phyloP scores from a whole-genome alignment of 768 basidiomycete species.

The Saitozyma podzolica region DNA sequence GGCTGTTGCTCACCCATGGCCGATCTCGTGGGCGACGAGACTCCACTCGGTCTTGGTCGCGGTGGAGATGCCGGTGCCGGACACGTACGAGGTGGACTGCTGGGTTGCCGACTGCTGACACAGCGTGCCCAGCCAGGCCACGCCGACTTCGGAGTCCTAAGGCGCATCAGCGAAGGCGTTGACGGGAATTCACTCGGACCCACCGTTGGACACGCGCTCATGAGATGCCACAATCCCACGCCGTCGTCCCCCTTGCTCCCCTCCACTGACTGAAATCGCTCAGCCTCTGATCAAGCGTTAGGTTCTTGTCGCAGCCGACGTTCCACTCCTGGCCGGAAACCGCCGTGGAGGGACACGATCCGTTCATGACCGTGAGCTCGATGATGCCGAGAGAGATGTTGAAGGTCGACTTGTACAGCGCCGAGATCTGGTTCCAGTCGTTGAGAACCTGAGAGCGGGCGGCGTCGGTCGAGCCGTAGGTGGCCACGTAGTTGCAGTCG shows the following conservation, averaged over 20 bases:
- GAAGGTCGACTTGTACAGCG: constrained; percentile 64
- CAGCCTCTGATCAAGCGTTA: constrained; percentile 68
- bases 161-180: constrained; percentile 1
- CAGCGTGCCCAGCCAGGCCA: constrained; percentile 83
- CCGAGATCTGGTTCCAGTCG: constrained; percentile 65
- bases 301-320: constrained; percentile 60
- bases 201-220: constrained; percentile 59
- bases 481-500: constrained; percentile 73
- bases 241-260: constrained; percentile 70
- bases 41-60: constrained; percentile 65
- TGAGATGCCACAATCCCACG: constrained; percentile 81
- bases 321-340: constrained; percentile 71
- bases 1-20: constrained; percentile 32
- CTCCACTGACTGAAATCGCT: constrained; percentile 82
- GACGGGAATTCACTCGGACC: constrained; percentile 2
- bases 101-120: constrained; percentile 57
- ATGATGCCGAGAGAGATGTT: constrained; percentile 82
- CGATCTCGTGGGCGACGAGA: constrained; percentile 49
- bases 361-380: constrained; percentile 70
- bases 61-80: constrained; percentile 80
- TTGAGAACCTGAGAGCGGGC: constrained; percentile 74
- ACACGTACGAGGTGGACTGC: constrained; percentile 60
- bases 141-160: constrained; percentile 58
- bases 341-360: constrained; percentile 64
- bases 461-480: constrained; percentile 65